A percentile compares a stretch with the other conserved stretches of the same genome.
Evolutionary conservation across 2,329 filamentous ascomycete species (phyloP).

Genomic region (Aspergillus aculeatus): DNA sequence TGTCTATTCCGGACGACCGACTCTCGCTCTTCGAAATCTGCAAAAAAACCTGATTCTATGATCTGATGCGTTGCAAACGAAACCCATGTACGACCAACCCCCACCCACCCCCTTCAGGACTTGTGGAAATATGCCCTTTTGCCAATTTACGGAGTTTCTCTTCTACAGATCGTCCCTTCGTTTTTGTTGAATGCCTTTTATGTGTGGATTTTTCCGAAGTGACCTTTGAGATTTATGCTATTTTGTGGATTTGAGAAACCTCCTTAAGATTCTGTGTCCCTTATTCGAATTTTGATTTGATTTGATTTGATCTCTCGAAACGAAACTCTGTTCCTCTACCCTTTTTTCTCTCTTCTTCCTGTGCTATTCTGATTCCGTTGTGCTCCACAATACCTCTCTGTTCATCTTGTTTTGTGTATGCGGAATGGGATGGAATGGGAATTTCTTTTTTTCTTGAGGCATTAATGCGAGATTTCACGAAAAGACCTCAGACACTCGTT

Average conservation of each 20-base stretch:
- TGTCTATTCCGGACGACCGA: slow-evolving; percentile 12
- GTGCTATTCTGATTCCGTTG: too few relatives aligned
- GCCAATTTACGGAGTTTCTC: slow-evolving; percentile 10
- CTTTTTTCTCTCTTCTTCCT: not conserved
- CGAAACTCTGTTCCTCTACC: not conserved
- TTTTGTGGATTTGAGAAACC: slow-evolving; percentile 3
- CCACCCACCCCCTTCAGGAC: slow-evolving; percentile 6
- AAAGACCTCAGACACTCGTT: not conserved
- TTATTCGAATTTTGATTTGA: not conserved
- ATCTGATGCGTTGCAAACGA: slow-evolving; percentile 5
- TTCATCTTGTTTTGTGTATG: not conserved
- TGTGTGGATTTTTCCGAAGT: slow-evolving; percentile 14
- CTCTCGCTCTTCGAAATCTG: slow-evolving; percentile 9
- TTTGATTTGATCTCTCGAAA: not conserved
- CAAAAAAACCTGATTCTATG: slow-evolving; percentile 3
- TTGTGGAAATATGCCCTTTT: slow-evolving; percentile 14
- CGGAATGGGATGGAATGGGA: not conserved
- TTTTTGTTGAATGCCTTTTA: slow-evolving; percentile 6
- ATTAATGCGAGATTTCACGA: not conserved
- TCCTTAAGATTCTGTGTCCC: not conserved
- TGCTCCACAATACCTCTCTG: not conserved
- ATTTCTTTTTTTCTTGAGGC: not conserved
- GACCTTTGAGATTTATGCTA: too few relatives aligned
- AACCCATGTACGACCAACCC: slow-evolving; percentile 19
- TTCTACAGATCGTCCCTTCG: slow-evolving; percentile 22